Evolutionary conservation across 345 rosid genomes (phyloP).

Genomic region (Rubroshorea leprosula): DNA sequence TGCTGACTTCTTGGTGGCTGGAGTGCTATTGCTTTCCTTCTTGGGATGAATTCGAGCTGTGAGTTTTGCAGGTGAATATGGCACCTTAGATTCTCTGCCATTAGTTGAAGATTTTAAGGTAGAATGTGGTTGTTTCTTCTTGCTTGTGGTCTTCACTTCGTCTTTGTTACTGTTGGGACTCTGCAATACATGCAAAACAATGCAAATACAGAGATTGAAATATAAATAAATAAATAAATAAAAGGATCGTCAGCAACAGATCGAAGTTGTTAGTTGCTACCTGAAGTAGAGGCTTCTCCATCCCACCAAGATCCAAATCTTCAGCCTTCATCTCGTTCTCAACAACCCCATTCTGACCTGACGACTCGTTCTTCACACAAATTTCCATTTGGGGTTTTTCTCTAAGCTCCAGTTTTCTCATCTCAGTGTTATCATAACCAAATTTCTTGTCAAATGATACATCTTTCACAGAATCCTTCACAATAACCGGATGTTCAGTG

Average conservation of each 20-base stretch:
- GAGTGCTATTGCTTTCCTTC: conserved; percentile 35
- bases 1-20: conserved; percentile 25
- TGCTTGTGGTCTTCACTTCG: conserved; percentile 26
- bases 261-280: conserved; percentile 22
- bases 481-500: conserved; percentile 18
- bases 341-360: conserved; percentile 11
- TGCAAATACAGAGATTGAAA: conserved; percentile 1
- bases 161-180: conserved; percentile 22
- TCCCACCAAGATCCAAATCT: conserved; percentile 17
- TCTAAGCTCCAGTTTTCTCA: conserved; percentile 22
- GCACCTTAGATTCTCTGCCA: conserved; percentile 27
- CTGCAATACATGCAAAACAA: conserved; percentile 24
- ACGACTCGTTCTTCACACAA: conserved; percentile 10
- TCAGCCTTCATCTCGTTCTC: no score
- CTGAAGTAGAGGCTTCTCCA: conserved; percentile 42
- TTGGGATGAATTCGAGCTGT: conserved; percentile 19
- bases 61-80: conserved; percentile 32
- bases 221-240: background rate
- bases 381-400: conserved; percentile 33
- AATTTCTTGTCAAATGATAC: conserved; percentile 14
- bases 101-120: conserved; percentile 21
- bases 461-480: conserved; percentile 19
- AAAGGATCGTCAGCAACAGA: background rate
- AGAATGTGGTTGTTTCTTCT: conserved; percentile 31
- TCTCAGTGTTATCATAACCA: conserved; percentile 11